Conservation (phyloP, 257 asterid species). For the Nicotiana attenuata region DNA sequence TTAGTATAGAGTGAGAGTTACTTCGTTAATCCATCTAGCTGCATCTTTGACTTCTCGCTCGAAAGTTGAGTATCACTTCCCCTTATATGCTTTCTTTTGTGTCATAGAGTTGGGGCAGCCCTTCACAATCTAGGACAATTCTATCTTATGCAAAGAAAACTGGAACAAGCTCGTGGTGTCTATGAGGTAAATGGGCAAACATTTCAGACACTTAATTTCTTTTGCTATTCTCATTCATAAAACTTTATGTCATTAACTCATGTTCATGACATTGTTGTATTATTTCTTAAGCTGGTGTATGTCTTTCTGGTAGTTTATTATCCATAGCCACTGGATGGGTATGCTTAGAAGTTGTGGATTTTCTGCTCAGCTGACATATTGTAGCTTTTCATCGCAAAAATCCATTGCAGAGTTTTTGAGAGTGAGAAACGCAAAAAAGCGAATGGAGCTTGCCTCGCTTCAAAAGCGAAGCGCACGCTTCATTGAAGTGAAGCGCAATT, state of each 20-base stretch:
- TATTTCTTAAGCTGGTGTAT: background rate
- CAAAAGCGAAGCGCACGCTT: no score
- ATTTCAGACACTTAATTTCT: background rate
- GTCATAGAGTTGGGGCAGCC: slow-evolving; percentile 89
- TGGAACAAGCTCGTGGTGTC: slow-evolving; percentile 70
- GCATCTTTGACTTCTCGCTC: background rate
- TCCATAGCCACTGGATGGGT: background rate
- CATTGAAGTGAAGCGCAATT: no score
- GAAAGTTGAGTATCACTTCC: slow-evolving; percentile 8
- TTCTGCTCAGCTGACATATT: background rate
- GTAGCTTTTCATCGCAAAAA: background rate
- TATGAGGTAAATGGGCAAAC: slow-evolving; percentile 52
- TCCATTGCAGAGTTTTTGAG: background rate
- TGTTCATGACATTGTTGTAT: background rate
- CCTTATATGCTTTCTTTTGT: background rate
- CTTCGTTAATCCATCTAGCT: background rate
- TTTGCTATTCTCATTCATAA: background rate
- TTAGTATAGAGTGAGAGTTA: background rate
- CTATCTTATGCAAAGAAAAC: slow-evolving; percentile 53
- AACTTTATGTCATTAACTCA: background rate
- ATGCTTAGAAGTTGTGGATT: background rate
- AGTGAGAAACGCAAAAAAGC: no score
- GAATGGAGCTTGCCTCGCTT: no score
- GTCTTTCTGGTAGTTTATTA: background rate
- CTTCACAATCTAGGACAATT: slow-evolving; percentile 92